These are phyloP conservation scores for Mollisia scopiformis DNA, from an alignment of 2,329 filamentous ascomycete genomes.

Conservation along the genomic window DNA sequence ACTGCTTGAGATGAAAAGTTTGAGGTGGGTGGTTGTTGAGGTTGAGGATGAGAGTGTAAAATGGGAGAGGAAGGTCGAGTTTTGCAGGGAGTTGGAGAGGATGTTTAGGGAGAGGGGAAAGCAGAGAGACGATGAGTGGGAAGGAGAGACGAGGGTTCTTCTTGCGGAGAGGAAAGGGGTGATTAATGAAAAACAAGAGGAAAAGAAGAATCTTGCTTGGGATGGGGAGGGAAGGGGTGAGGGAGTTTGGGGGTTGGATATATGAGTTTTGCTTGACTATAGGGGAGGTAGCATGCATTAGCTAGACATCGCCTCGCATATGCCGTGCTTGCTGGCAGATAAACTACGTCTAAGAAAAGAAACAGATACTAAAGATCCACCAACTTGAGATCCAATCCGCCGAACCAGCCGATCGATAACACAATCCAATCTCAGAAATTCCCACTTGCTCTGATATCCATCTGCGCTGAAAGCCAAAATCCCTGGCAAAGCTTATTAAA, in stretches of 20 bases:
- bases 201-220: constrained; percentile 6
- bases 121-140: neutral
- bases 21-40: constrained; percentile 20
- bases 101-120: neutral
- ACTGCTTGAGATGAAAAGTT: constrained; percentile 1
- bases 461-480: no score
- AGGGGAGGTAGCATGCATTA: no score
- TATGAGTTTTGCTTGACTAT: no score
- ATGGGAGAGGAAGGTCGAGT: constrained; percentile 14
- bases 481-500: no score
- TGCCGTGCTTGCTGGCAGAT: no score
- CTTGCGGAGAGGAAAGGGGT: constrained; percentile 15
- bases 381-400: no score
- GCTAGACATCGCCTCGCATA: no score
- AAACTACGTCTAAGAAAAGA: no score
- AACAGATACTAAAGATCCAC: no score
- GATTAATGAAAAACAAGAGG: neutral
- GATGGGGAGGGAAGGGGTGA: constrained; percentile 17
- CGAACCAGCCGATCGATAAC: no score
- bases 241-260: constrained; percentile 7
- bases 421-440: no score
- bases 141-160: constrained; percentile 8
- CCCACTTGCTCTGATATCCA: no score
- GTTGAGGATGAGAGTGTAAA: constrained; percentile 21
- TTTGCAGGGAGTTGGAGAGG: constrained; percentile 17